These are phyloP conservation scores for Neoboletus brunneissimus DNA, from an alignment of 768 basidiomycete species.

Conservation along the genomic window DNA sequence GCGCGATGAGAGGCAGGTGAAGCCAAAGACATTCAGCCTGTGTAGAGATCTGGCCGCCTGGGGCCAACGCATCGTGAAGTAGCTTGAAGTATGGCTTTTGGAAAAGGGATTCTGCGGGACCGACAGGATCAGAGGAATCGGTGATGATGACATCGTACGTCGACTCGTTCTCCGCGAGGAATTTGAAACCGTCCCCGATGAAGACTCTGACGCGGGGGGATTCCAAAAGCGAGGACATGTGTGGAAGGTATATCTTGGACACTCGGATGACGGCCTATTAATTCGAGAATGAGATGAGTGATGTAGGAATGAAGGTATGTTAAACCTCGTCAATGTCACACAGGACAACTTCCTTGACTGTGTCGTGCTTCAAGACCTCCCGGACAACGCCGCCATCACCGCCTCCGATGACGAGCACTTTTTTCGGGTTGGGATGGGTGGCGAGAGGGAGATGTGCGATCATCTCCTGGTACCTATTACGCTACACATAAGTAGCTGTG, in stretches of 20 bases:
- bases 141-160: constrained; percentile 98
- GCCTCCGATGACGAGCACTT: constrained; percentile 95
- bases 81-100: constrained; percentile 97
- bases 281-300: not conserved
- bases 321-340: constrained; percentile 95
- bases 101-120: constrained; percentile 92
- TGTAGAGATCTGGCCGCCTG: constrained; percentile 91
- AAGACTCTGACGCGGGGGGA: constrained; percentile 80
- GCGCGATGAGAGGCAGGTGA: constrained; percentile 82
- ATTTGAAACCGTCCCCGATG: constrained; percentile 97
- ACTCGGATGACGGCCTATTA: constrained; percentile 90
- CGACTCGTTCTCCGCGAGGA: constrained; percentile 81
- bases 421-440: constrained; percentile 93
- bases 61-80: constrained; percentile 82
- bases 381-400: constrained; percentile 98
- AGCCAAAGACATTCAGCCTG: constrained; percentile 97
- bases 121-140: constrained; percentile 97
- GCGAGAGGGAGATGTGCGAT: constrained; percentile 96
- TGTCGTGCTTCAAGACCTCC: constrained; percentile 91
- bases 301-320: not conserved
- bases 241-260: constrained; percentile 88
- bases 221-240: constrained; percentile 83
- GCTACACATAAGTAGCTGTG: not conserved
- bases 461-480: constrained; percentile 94
- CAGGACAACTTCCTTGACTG: constrained; percentile 88